These are phyloP conservation scores for Heritiera fomes DNA, from an alignment of 345 rosid genomes.

Conservation along the genomic window DNA sequence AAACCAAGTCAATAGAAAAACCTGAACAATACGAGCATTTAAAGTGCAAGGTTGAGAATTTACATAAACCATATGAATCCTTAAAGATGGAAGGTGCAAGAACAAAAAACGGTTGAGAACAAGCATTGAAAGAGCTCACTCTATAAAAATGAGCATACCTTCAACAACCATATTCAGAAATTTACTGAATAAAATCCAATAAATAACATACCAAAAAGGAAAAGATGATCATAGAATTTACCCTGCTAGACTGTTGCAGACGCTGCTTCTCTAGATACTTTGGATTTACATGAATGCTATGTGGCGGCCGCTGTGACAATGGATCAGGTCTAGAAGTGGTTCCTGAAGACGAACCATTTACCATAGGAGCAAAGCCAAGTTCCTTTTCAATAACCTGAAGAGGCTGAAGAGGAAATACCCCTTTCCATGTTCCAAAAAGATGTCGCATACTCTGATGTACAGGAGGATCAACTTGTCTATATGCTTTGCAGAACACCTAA, in stretches of 20 bases:
- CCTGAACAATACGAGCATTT: background rate
- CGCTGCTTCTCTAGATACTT: conserved; percentile 94
- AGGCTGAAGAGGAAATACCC: conserved; percentile 77
- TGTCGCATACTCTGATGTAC: conserved; percentile 85
- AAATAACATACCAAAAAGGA: background rate
- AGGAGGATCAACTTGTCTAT: conserved; percentile 80
- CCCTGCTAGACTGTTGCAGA: conserved; percentile 84
- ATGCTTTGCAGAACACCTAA: conserved; percentile 91
- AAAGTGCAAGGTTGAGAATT: background rate
- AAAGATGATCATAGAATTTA: conserved; percentile 31
- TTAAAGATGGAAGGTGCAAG: background rate
- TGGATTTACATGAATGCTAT: conserved; percentile 98
- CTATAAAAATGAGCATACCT: background rate
- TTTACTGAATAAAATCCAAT: background rate
- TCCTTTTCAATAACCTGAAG: conserved; percentile 88
- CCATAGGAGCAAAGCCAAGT: conserved; percentile 70
- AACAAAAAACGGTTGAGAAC: background rate
- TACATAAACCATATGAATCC: background rate
- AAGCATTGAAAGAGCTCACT: background rate
- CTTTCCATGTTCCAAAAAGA: conserved; percentile 99
- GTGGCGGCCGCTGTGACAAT: conserved; percentile 68
- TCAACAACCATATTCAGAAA: background rate
- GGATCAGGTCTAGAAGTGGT: conserved; percentile 60
- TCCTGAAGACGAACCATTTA: conserved; percentile 68
- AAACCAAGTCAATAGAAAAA: conserved; percentile 22